Evolutionary conservation across 176 grass and related monocot species (phyloP).

Genomic region (Ensete glaucum): DNA sequence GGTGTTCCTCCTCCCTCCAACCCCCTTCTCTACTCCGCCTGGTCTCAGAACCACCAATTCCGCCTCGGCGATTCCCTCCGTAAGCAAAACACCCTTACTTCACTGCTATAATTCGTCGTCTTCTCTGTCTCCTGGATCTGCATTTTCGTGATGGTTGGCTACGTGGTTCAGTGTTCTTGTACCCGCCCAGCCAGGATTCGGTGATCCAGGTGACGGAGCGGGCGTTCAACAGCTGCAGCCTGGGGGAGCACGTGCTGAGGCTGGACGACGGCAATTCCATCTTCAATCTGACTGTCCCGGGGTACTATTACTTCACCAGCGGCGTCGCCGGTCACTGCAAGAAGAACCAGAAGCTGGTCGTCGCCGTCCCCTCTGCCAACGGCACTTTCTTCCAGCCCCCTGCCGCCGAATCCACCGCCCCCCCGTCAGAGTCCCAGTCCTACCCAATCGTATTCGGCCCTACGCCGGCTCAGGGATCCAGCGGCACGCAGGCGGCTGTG

Average conservation of each 20-base stretch:
- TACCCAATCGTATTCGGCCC: constrained; percentile 9
- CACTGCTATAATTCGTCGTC: not conserved
- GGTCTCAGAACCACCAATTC: constrained; percentile 41
- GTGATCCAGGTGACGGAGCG: constrained; percentile 46
- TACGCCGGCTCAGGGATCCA: not conserved
- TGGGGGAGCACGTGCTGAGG: constrained; percentile 38
- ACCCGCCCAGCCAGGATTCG: constrained; percentile 53
- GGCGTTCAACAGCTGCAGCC: constrained; percentile 51
- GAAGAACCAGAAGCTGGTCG: constrained; percentile 65
- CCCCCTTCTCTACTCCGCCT: constrained; percentile 47
- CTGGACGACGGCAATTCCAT: constrained; percentile 74
- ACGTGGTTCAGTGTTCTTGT: constrained; percentile 74
- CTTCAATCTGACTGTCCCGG: constrained; percentile 69
- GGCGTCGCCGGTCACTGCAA: constrained; percentile 41
- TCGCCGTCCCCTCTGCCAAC: constrained; percentile 61
- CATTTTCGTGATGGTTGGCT: constrained; percentile 35
- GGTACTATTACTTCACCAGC: constrained; percentile 54
- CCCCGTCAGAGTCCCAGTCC: constrained; percentile 1
- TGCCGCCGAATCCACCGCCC: not conserved
- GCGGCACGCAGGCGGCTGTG: not conserved
- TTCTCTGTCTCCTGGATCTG: not conserved
- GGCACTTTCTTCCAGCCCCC: constrained; percentile 43
- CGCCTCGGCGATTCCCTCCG: constrained; percentile 59
- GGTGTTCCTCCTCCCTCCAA: constrained; percentile 44
- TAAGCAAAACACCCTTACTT: constrained; percentile 5